Percentiles rank a stretch among this genome's conserved stretches.
phyloP scores from a whole-genome alignment of 768 basidiomycete genomes.

The Baorangia bicolor region DNA sequence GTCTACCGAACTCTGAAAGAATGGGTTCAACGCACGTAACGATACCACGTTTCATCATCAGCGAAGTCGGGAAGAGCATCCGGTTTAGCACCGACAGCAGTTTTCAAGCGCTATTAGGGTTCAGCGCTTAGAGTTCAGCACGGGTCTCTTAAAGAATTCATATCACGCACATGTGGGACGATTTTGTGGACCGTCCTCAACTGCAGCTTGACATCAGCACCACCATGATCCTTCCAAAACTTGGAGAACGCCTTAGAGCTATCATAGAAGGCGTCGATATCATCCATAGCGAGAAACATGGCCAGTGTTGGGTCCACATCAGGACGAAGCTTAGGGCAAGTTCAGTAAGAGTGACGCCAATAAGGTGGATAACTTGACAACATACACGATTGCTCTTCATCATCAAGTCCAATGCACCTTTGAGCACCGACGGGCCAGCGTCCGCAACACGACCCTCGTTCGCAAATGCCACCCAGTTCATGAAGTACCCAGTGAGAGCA shows the following conservation, averaged over 20 bases:
- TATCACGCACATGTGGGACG: conserved; percentile 39
- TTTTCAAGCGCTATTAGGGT: conserved; percentile 32
- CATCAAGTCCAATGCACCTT: conserved; percentile 11
- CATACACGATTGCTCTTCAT: conserved; percentile 15
- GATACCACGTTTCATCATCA: conserved; percentile 36
- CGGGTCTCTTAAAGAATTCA: not conserved
- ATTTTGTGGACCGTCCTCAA: conserved; percentile 33
- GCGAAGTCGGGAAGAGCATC: conserved; percentile 35
- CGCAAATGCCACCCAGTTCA: conserved; percentile 43
- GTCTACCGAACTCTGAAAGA: not conserved
- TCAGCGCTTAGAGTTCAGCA: not conserved
- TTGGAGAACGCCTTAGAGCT: conserved; percentile 36
- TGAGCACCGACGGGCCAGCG: not conserved
- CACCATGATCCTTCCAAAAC: conserved; percentile 33
- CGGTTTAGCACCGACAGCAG: conserved; percentile 25
- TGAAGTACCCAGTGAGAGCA: conserved; percentile 42
- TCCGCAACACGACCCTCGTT: conserved; percentile 3
- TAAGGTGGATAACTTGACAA: not conserved
- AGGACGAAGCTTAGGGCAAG: conserved; percentile 7
- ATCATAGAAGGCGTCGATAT: conserved; percentile 34
- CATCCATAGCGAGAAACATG: conserved; percentile 6
- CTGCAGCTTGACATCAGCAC: conserved; percentile 21
- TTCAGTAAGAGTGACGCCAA: not conserved
- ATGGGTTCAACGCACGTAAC: conserved; percentile 21
- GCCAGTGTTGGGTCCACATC: not conserved